Percentiles rank a stretch among this genome's conserved stretches.
Evolutionary conservation across 1,139 yeast species (phyloP).

Genomic region (Lodderomyces elongisporus): DNA sequence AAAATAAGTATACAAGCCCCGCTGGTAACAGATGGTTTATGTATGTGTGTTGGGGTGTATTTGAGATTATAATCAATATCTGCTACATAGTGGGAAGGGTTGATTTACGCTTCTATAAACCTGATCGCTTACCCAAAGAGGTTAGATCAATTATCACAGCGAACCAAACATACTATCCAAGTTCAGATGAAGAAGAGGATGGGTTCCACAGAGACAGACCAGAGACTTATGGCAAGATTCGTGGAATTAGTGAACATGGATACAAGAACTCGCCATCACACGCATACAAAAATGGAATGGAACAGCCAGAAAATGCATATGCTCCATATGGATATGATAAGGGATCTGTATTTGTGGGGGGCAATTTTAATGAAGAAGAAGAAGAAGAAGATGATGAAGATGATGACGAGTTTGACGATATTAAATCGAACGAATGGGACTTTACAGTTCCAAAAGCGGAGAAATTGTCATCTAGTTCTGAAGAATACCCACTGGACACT

Average conservation of each 20-base stretch:
- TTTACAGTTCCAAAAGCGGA: slow-evolving; percentile 5
- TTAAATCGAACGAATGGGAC: slow-evolving; percentile 12
- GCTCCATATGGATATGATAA: no score
- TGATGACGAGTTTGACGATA: slow-evolving; percentile 13
- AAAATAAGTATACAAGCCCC: slow-evolving; percentile 16
- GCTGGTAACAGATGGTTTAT: slow-evolving; percentile 26
- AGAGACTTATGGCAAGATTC: slow-evolving; percentile 10
- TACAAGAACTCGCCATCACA: slow-evolving; percentile 2
- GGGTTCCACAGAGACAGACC: slow-evolving; percentile 14
- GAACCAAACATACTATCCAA: slow-evolving; percentile 26
- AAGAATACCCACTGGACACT: neutral
- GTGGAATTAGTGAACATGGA: slow-evolving; percentile 7
- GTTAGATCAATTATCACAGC: slow-evolving; percentile 39
- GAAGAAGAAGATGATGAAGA: slow-evolving; percentile 10
- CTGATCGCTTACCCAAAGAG: slow-evolving; percentile 35
- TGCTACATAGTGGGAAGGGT: slow-evolving; percentile 40
- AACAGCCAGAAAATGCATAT: neutral
- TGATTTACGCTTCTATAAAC: slow-evolving; percentile 44
- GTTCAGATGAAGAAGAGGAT: slow-evolving; percentile 19
- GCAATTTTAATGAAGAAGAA: neutral
- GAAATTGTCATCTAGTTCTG: slow-evolving; percentile 1
- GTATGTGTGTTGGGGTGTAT: slow-evolving; percentile 37
- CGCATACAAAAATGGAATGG: neutral
- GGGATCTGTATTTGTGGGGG: no score
- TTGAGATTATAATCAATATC: slow-evolving; percentile 31